phyloP scores from a whole-genome alignment of 2,329 filamentous ascomycete genomes.

The Zymoseptoria pseudotritici region DNA sequence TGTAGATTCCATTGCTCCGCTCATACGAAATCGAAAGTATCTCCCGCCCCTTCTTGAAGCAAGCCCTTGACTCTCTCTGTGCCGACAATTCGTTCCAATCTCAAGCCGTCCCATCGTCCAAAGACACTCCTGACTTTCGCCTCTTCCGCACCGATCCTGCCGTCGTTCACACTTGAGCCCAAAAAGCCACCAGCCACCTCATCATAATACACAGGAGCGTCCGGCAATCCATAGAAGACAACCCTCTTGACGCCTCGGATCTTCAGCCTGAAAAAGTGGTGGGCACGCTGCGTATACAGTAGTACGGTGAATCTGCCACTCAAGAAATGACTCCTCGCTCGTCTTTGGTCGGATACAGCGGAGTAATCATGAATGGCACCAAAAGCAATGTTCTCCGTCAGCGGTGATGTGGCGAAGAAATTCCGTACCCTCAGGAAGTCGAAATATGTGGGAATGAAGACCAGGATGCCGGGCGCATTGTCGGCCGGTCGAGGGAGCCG shows the following conservation, averaged over 20 bases:
- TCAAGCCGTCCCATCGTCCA: constrained; percentile 81
- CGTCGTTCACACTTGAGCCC: constrained; percentile 47
- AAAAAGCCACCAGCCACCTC: constrained; percentile 67
- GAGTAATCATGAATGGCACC: constrained; percentile 87
- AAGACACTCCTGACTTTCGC: constrained; percentile 56
- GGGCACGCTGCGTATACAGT: constrained; percentile 89
- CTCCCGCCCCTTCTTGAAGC: constrained; percentile 55
- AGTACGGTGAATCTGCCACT: constrained; percentile 74
- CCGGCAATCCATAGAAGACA: constrained; percentile 84
- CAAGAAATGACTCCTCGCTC: constrained; percentile 81
- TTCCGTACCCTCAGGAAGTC: constrained; percentile 93
- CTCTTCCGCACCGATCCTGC: constrained; percentile 46
- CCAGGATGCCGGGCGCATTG: constrained; percentile 56
- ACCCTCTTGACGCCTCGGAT: constrained; percentile 74
- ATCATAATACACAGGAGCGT: constrained; percentile 75
- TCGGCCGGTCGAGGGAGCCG: constrained; percentile 58
- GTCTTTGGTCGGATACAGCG: constrained; percentile 66
- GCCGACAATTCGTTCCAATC: constrained; percentile 81
- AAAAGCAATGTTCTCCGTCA: constrained; percentile 57
- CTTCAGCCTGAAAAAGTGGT: constrained; percentile 87
- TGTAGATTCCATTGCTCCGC: too few relatives aligned
- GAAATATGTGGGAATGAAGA: constrained; percentile 89
- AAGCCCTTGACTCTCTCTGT: constrained; percentile 73
- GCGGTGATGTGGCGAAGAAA: constrained; percentile 67
- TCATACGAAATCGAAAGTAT: constrained; percentile 91